These are phyloP conservation scores for Boletus subcaerulescens DNA, from an alignment of 768 basidiomycete species.

Conservation along the genomic window DNA sequence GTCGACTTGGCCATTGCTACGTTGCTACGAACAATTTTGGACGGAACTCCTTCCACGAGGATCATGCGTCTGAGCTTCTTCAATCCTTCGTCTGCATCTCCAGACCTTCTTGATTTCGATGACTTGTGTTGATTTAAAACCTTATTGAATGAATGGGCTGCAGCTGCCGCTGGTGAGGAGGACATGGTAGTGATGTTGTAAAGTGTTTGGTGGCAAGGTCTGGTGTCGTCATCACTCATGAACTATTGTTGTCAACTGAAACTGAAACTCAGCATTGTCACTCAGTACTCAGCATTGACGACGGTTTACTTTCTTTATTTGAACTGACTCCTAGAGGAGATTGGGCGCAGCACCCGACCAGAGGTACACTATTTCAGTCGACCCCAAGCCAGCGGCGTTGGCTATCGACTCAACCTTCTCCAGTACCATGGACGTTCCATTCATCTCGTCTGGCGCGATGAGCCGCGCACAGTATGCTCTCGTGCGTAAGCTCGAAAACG, in stretches of 20 bases:
- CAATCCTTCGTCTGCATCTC: constrained; percentile 75
- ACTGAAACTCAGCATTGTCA: not conserved
- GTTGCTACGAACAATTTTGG: constrained; percentile 55
- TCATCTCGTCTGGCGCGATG: constrained; percentile 73
- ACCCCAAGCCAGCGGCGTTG: not conserved
- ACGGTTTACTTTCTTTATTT: not conserved
- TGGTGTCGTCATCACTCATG: not conserved
- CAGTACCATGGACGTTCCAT: constrained; percentile 69
- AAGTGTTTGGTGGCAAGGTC: constrained; percentile 4
- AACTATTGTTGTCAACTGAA: not conserved
- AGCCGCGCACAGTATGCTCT: constrained; percentile 73
- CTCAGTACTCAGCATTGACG: not conserved
- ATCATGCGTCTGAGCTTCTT: constrained; percentile 86
- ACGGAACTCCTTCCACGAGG: constrained; percentile 88
- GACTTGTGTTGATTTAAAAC: constrained; percentile 69
- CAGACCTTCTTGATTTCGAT: constrained; percentile 60
- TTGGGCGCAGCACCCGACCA: constrained; percentile 13
- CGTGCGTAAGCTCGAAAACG: constrained; percentile 68
- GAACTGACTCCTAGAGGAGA: not conserved
- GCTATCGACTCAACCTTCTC: not conserved
- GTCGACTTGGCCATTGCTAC: not conserved
- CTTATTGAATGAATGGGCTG: constrained; percentile 78
- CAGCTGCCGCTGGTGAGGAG: constrained; percentile 29
- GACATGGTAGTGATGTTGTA: constrained; percentile 17
- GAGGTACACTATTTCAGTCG: constrained; percentile 12